Conservation (phyloP, 108 stramenopile species). For the Cafeteria roenbergensis region DNA sequence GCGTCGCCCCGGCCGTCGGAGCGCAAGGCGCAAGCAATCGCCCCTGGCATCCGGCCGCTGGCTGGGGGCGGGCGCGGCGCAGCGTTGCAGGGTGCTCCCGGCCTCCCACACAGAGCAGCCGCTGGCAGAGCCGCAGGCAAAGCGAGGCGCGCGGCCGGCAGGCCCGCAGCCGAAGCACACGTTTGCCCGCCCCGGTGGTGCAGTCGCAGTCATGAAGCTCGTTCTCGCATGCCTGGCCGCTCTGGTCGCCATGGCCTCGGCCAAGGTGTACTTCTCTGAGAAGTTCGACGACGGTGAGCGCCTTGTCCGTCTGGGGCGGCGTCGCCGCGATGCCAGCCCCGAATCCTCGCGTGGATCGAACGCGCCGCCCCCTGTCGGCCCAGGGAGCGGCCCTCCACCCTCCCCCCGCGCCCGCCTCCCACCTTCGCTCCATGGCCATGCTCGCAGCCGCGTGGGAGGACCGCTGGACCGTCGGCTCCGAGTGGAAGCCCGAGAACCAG, state of each 20-base stretch:
- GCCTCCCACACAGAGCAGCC: no score
- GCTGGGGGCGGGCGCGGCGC: no score
- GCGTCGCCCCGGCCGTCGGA: no score
- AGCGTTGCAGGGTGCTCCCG: no score
- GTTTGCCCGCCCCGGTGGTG: no score
- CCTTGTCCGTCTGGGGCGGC: background rate
- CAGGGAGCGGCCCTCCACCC: background rate
- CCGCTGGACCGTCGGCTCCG: constrained; percentile 71
- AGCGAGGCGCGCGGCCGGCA: no score
- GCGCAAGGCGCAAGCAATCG: no score
- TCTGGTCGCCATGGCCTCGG: background rate
- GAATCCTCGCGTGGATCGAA: background rate
- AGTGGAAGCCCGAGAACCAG: constrained; percentile 76
- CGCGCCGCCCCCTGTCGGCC: background rate
- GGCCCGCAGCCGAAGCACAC: no score
- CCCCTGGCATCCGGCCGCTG: no score
- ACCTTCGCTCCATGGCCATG: background rate
- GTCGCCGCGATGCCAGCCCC: background rate
- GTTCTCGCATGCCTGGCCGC: background rate
- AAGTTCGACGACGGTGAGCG: constrained; percentile 11
- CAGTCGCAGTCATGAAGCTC: background rate
- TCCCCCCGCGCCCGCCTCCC: background rate
- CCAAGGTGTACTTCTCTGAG: constrained; percentile 8
- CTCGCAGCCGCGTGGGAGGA: constrained; percentile 17
- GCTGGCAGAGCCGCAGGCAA: no score